These are phyloP conservation scores for Boletus rubescentipes DNA, from an alignment of 768 basidiomycete species.

Conservation along the genomic window DNA sequence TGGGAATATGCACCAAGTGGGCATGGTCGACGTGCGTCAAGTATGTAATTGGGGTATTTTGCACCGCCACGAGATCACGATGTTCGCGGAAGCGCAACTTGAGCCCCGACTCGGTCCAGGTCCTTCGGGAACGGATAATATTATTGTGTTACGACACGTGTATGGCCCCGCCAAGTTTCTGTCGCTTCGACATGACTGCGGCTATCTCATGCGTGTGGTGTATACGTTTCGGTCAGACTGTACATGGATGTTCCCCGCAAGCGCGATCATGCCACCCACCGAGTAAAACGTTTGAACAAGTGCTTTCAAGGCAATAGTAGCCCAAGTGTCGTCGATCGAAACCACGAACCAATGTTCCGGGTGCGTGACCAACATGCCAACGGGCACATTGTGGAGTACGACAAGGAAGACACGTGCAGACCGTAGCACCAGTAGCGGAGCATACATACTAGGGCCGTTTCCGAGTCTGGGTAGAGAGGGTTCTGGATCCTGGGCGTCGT, in stretches of 20 bases:
- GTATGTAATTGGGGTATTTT: too few species aligned
- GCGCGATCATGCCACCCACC: not conserved
- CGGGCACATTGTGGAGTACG: not conserved
- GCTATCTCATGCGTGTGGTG: constrained; percentile 14
- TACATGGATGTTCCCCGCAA: too few species aligned
- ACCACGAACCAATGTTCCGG: not conserved
- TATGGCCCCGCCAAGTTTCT: constrained; percentile 17
- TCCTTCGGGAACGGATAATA: too few species aligned
- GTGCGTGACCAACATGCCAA: not conserved
- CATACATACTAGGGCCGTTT: too few species aligned
- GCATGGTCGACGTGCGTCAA: too few species aligned
- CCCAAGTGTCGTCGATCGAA: not conserved
- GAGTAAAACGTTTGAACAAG: not conserved
- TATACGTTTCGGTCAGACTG: constrained; percentile 10
- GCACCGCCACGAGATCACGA: too few species aligned
- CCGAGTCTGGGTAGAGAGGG: too few species aligned
- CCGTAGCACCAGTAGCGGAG: not conserved
- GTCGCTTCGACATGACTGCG: not conserved
- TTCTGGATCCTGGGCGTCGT: not conserved
- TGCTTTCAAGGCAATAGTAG: not conserved
- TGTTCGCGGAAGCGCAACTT: too few species aligned
- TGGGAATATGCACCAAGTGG: not conserved
- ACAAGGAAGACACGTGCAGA: not conserved
- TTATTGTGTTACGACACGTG: too few species aligned
- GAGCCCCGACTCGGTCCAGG: too few species aligned